Base-by-base conservation (phyloP, 495 filamentous ascomycete species). In the Aspergillus funiculosus region DNA sequence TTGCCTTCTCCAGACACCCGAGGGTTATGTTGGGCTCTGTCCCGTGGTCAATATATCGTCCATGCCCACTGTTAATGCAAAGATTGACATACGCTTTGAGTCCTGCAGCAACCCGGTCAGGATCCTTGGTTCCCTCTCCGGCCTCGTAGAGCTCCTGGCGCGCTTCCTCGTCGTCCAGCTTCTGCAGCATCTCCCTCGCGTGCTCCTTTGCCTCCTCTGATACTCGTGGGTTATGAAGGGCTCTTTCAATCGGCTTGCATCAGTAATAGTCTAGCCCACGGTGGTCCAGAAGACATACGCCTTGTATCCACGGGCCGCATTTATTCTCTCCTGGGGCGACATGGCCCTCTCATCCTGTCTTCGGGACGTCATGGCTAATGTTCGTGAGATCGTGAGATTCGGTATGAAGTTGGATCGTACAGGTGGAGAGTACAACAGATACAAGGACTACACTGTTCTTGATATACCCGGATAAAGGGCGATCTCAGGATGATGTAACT, bases 121-220 rank as follows among this genome's bases (percentile, higher is more conserved):
- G 40, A 15, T 29, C 27, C 29, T 43, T 43, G 2, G 24, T 8
- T 2, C 24, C 15, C 25, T 43, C 27, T 2, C 29, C 10, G 3
- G 35, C 17, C 2, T 38, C 3, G 9, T 43, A 43, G 2, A 43
- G 18, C 40, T 43, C 40, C 40, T 32, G 25, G 5, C 40, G 26
- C 9, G 40, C 40, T 18, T 32, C 17, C 11, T 43, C 9, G 1
- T 43, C 40, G 18, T 43, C 27, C 14, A 43, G n/a, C 17, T 43
- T 17, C 17, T n/a, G 2, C 1, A 43, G 40, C 40, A 43, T 43
- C 2, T 5, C 2, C 2, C 40, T 27, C 1, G 40, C 27, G 14
- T 43, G 40, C 40, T 43, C 40, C 18, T 43, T 43, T 22, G 14
- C 40, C 11, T 32, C 40, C 6, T 11, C 40, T 3, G 40, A 43